Evolutionary conservation across 192 early-diverging fungal genomes (phyloP).

Genomic region (Backusella westeae): DNA sequence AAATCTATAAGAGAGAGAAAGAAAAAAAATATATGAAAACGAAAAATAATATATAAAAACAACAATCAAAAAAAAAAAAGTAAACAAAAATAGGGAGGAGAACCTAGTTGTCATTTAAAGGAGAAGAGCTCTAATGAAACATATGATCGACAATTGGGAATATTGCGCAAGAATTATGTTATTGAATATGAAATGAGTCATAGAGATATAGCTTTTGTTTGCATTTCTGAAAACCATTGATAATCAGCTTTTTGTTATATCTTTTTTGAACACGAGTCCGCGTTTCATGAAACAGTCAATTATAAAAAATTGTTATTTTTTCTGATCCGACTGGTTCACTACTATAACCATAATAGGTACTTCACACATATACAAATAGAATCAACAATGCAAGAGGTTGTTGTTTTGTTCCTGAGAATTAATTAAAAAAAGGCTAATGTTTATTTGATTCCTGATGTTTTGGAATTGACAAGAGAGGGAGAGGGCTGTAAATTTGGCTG

Average conservation of each 20-base stretch:
- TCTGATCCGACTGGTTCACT: background rate
- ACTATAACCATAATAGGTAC: background rate
- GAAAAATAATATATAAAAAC: background rate
- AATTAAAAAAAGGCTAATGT: background rate
- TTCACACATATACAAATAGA: background rate
- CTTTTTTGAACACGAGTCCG: background rate
- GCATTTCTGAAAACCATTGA: background rate
- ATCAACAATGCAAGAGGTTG: background rate
- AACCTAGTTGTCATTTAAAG: background rate
- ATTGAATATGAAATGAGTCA: slow-evolving; percentile 5
- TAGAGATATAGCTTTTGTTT: background rate
- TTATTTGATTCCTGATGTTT: background rate
- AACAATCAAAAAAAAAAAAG: slow-evolving; percentile 9
- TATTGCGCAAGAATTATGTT: slow-evolving; percentile 5
- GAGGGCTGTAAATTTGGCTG: background rate
- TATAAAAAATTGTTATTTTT: background rate
- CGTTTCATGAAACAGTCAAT: background rate
- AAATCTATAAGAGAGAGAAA: no score
- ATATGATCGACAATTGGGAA: background rate
- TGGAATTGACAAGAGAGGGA: background rate
- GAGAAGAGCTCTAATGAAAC: background rate
- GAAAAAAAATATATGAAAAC: background rate
- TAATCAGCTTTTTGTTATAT: background rate
- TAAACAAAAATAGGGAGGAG: background rate
- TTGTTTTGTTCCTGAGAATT: background rate